Evolutionary conservation across 805 yeast genomes (phyloP), one percentile per base, ranked within the genome.

Genomic region (Debaryomyces maramus): DNA sequence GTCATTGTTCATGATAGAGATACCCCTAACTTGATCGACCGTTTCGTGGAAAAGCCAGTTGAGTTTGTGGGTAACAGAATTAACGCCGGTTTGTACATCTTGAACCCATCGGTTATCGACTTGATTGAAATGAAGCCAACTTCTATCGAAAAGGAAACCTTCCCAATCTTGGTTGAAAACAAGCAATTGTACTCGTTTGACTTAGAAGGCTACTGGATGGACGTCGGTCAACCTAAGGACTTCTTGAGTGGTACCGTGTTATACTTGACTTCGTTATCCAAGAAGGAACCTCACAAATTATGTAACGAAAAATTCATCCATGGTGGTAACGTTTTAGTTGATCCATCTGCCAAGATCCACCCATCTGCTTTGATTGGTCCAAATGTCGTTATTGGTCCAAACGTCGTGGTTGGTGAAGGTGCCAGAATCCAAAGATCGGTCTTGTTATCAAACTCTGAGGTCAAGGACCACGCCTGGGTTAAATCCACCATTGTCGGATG

Each of bases 171-270:
- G 58, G 97, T 95, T 52, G 95, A 87, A 72, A 74, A 84, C 64
- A 89, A 85, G 63, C 78, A 84, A 46, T 79, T 93, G 60, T 93
- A 83, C 79, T 90, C 98, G 40, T 93, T 87, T 62, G 99, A 93
- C 71, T 81, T 93, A 63, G 97, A 93, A 77, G 98, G 99, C 53
- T 93, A 83, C 87, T 93, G 99, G 99, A 93, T 93, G 99, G 99
- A 93, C 71, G 97, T 93, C 55, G 99, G 99, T 71, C 99, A 93
- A 78, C 99, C 99, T 80, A 93, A 91, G 81, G 99, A 93, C 73
- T 93, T 89, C 83, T 73, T 93, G 52, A 83, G 96, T 45, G 99
- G 99, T 70, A 88, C 97, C 59, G 82, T 89, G 56, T 76, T 91
- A 51, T 93, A 90, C 79, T 78, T 93, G 68, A 78, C 85, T 65